Evolutionary conservation across 495 filamentous ascomycete genomes (phyloP).

Genomic region (Penicillium crystallinum): DNA sequence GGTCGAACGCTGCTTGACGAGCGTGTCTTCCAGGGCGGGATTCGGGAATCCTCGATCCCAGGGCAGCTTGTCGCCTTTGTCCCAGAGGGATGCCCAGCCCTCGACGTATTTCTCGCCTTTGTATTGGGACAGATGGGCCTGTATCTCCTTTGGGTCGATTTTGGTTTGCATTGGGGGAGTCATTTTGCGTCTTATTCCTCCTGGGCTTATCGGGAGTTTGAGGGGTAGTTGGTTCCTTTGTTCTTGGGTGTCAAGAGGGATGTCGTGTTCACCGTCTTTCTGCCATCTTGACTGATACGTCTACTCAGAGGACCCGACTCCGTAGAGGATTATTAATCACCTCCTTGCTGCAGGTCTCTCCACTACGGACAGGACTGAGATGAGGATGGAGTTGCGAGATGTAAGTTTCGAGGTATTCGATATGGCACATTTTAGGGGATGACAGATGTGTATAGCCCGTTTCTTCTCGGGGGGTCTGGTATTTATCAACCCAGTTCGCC

Average conservation of each 20-base stretch:
- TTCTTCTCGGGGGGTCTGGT: neutral
- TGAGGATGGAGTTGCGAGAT: no score
- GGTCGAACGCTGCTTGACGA: slow-evolving; percentile 42
- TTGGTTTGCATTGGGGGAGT: slow-evolving; percentile 12
- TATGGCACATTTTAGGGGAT: neutral
- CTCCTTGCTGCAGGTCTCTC: slow-evolving; percentile 8
- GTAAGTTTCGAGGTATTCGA: neutral
- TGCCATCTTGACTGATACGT: no score
- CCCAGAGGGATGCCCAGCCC: slow-evolving; percentile 62
- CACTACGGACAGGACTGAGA: neutral
- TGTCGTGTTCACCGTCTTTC: slow-evolving; percentile 15
- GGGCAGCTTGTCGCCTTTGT: slow-evolving; percentile 53
- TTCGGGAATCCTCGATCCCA: slow-evolving; percentile 66
- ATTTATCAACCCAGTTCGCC: neutral
- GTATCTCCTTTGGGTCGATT: slow-evolving; percentile 21
- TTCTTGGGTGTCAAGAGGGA: neutral
- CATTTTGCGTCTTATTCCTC: slow-evolving; percentile 11
- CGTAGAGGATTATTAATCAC: slow-evolving; percentile 20
- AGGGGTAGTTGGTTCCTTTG: neutral
- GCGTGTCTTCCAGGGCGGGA: slow-evolving; percentile 60
- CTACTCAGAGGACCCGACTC: no score
- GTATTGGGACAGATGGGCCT: slow-evolving; percentile 27
- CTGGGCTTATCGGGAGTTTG: neutral
- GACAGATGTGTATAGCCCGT: neutral
- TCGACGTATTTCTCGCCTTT: slow-evolving; percentile 28